A percentile compares a stretch with the other conserved stretches of the same genome.
These are phyloP conservation scores for Neurospora sp. DNA, from an alignment of 495 filamentous ascomycete genomes.

Conservation along the genomic window DNA sequence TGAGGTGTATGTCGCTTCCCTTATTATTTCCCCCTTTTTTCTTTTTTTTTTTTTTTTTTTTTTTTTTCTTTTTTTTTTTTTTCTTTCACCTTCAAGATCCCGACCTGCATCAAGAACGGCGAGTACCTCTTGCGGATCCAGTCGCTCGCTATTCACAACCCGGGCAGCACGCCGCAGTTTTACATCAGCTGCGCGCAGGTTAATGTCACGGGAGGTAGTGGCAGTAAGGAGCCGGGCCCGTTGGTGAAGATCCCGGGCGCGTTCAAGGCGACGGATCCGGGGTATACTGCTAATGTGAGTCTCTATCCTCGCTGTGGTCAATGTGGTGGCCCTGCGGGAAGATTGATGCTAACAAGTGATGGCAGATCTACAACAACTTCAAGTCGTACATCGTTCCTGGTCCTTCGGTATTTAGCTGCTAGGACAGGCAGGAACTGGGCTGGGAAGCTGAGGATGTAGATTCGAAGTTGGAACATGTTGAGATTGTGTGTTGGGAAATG, in stretches of 20 bases:
- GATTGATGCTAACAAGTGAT: not conserved
- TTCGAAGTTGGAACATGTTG: not conserved
- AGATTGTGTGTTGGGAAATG: not conserved
- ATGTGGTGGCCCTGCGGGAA: too few species aligned
- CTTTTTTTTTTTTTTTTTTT: too few species aligned
- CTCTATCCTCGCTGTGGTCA: too few species aligned
- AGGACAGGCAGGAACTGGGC: not conserved
- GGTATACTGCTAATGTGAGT: conserved; percentile 37
- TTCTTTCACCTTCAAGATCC: conserved; percentile 45
- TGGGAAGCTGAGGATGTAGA: too few species aligned
- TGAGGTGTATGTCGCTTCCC: too few species aligned
- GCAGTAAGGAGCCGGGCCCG: conserved; percentile 33
- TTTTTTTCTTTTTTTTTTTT: too few species aligned
- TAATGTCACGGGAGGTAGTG: conserved; percentile 40
- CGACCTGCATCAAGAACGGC: conserved; percentile 41
- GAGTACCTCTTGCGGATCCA: conserved; percentile 56
- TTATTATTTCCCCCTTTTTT: too few species aligned
- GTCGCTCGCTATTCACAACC: conserved; percentile 53
- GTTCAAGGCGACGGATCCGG: conserved; percentile 44
- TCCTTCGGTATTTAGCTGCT: conserved; percentile 28
- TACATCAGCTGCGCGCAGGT: conserved; percentile 52
- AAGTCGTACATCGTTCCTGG: conserved; percentile 40
- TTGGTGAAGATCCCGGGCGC: conserved; percentile 44
- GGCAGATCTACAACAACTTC: conserved; percentile 42
- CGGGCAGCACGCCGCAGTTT: conserved; percentile 38